These are phyloP conservation scores for Podila epicladia DNA, from an alignment of 192 early-diverging fungal genomes.

Conservation along the genomic window DNA sequence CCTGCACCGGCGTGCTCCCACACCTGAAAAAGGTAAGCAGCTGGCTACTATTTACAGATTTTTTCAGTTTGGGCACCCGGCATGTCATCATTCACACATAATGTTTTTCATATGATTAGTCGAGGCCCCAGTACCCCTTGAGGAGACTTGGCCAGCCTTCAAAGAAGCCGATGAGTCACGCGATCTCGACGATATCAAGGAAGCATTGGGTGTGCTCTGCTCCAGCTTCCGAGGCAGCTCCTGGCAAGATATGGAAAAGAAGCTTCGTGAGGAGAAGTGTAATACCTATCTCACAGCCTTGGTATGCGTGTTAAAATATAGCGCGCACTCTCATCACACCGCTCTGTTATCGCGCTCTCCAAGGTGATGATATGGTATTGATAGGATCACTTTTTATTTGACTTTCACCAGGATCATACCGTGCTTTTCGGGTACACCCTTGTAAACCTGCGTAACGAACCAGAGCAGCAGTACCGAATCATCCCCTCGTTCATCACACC, in stretches of 20 bases:
- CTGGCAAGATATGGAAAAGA: constrained; percentile 28
- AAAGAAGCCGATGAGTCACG: constrained; percentile 25
- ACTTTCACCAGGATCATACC: constrained; percentile 8
- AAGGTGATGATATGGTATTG: no score
- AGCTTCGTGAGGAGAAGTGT: constrained; percentile 32
- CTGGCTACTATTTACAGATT: background rate
- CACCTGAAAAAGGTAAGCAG: background rate
- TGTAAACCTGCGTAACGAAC: constrained; percentile 27
- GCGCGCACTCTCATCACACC: background rate
- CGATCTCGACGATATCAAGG: constrained; percentile 40
- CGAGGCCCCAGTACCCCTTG: constrained; percentile 6
- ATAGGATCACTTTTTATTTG: background rate
- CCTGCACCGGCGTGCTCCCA: no score
- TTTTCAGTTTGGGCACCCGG: no score
- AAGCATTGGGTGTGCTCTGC: constrained; percentile 17
- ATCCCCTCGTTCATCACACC: constrained; percentile 40
- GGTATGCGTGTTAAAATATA: constrained; percentile 3
- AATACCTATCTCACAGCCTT: constrained; percentile 38
- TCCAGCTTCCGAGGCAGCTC: constrained; percentile 5
- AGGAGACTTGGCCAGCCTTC: constrained; percentile 33
- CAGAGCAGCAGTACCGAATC: constrained; percentile 27
- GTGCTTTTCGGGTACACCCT: constrained; percentile 47
- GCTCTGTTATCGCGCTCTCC: background rate
- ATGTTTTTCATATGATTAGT: background rate
- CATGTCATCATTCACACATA: background rate